Percentiles rank a stretch among this genome's conserved stretches.
Evolutionary conservation across 2,329 filamentous ascomycete species (phyloP).

Genomic region (Clonostachys sp.): DNA sequence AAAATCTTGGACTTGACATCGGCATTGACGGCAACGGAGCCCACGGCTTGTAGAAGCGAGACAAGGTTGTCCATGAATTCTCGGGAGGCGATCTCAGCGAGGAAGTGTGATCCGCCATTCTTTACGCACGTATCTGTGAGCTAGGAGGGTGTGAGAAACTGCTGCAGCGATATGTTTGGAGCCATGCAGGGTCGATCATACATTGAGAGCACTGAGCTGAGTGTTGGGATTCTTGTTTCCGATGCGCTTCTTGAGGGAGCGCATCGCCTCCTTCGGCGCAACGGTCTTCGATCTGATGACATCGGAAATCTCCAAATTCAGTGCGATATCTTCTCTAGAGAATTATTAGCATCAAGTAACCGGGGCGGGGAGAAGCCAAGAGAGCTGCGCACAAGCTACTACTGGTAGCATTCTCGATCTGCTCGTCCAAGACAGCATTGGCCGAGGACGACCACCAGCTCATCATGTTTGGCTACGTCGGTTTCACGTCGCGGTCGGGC

Average conservation of each 20-base stretch:
- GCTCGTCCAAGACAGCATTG: constrained; percentile 90
- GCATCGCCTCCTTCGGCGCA: constrained; percentile 96
- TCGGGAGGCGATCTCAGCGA: constrained; percentile 88
- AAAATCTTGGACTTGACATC: constrained; percentile 89
- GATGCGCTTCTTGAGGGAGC: constrained; percentile 87
- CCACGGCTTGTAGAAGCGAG: constrained; percentile 80
- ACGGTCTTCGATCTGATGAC: constrained; percentile 96
- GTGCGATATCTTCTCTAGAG: constrained; percentile 83
- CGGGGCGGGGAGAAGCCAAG: not conserved
- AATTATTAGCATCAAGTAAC: constrained; percentile 1
- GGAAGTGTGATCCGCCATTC: constrained; percentile 93
- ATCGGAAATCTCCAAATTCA: constrained; percentile 98
- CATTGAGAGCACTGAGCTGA: constrained; percentile 90
- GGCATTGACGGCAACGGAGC: constrained; percentile 68
- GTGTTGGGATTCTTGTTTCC: constrained; percentile 97
- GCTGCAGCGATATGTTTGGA: not conserved
- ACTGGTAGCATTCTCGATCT: constrained; percentile 91
- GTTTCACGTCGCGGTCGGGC: too few relatives aligned
- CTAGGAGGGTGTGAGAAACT: constrained; percentile 35
- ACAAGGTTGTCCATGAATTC: constrained; percentile 98
- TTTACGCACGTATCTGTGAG: constrained; percentile 98
- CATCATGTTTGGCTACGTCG: constrained; percentile 54
- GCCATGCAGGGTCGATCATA: constrained; percentile 30
- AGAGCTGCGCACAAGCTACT: constrained; percentile 68
- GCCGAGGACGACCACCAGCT: constrained; percentile 93